phyloP scores from a whole-genome alignment of 1,284 basidiomycete genomes.

The Cryptococcus maquisensis region DNA sequence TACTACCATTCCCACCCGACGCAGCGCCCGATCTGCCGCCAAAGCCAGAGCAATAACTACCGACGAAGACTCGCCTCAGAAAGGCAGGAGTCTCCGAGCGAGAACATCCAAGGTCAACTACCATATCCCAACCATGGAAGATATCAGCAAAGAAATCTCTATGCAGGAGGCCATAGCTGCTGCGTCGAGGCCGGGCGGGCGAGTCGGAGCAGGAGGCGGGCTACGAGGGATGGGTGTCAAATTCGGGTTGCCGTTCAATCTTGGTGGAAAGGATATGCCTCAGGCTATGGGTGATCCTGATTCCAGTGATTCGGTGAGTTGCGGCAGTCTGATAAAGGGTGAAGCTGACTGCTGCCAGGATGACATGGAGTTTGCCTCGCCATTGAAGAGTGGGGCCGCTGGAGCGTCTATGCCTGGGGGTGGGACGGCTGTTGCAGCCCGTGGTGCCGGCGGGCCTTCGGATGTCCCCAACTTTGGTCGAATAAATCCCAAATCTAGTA shows the following conservation, averaged over 20 bases:
- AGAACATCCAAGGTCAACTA: slow-evolving; percentile 45
- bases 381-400: slow-evolving; percentile 23
- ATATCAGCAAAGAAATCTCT: slow-evolving; percentile 25
- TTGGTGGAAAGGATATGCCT: slow-evolving; percentile 32
- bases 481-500: slow-evolving; percentile 45
- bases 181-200: slow-evolving; percentile 26
- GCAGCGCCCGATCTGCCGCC: slow-evolving; percentile 16
- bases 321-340: not conserved
- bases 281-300: slow-evolving; percentile 44
- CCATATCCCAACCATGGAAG: slow-evolving; percentile 42
- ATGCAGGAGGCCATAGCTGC: slow-evolving; percentile 28
- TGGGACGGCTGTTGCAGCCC: slow-evolving; percentile 13
- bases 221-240: slow-evolving; percentile 30
- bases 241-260: slow-evolving; percentile 30
- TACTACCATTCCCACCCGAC: slow-evolving; percentile 9
- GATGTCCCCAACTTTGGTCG: slow-evolving; percentile 46
- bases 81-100: slow-evolving; percentile 37
- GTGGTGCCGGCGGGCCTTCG: slow-evolving; percentile 50
- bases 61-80: slow-evolving; percentile 26
- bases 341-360: slow-evolving; percentile 13
- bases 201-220: slow-evolving; percentile 15
- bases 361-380: slow-evolving; percentile 19
- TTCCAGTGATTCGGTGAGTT: slow-evolving; percentile 41
- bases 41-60: slow-evolving; percentile 12
- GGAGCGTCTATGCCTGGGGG: slow-evolving; percentile 13